Evolutionary conservation across 768 basidiomycete genomes (phyloP).

Genomic region (Suillus subalutaceus): DNA sequence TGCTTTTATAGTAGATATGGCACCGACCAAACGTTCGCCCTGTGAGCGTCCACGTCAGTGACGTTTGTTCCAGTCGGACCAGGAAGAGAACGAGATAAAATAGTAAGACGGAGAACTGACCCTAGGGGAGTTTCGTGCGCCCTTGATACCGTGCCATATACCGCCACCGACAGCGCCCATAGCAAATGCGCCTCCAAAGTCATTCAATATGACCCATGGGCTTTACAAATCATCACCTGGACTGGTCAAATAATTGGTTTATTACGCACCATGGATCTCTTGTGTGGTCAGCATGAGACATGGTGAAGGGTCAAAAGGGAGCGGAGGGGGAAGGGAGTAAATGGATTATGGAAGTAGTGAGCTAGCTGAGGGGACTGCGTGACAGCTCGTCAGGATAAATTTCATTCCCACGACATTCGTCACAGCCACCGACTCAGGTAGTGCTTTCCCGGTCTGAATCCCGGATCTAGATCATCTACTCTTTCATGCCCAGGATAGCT

Average conservation of each 20-base stretch:
- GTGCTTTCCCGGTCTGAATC: too few relatives aligned
- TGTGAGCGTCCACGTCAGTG: conserved; percentile 30
- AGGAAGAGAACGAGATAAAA: neutral
- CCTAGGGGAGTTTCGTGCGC: conserved; percentile 93
- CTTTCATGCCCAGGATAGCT: too few relatives aligned
- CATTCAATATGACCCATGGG: conserved; percentile 98
- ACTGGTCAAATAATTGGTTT: neutral
- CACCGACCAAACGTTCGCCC: conserved; percentile 95
- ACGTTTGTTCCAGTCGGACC: neutral
- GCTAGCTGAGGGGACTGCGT: neutral
- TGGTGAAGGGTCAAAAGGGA: conserved; percentile 32
- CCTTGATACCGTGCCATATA: conserved; percentile 99
- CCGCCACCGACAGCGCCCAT: conserved; percentile 99
- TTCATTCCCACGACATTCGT: conserved; percentile 6
- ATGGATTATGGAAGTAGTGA: neutral
- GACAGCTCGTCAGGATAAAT: conserved; percentile 4
- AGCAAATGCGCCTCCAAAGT: conserved; percentile 96
- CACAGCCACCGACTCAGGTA: neutral
- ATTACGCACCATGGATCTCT: conserved; percentile 82
- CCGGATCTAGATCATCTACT: too few relatives aligned
- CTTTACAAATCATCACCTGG: conserved; percentile 43
- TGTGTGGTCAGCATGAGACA: conserved; percentile 92
- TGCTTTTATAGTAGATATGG: conserved; percentile 95
- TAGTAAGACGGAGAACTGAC: conserved; percentile 46
- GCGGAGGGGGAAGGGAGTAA: conserved; percentile 8